A percentile compares a stretch with the other conserved stretches of the same genome.
Evolutionary conservation across 106 monocot species (phyloP).

Genomic region (Platanthera zijinensis): DNA sequence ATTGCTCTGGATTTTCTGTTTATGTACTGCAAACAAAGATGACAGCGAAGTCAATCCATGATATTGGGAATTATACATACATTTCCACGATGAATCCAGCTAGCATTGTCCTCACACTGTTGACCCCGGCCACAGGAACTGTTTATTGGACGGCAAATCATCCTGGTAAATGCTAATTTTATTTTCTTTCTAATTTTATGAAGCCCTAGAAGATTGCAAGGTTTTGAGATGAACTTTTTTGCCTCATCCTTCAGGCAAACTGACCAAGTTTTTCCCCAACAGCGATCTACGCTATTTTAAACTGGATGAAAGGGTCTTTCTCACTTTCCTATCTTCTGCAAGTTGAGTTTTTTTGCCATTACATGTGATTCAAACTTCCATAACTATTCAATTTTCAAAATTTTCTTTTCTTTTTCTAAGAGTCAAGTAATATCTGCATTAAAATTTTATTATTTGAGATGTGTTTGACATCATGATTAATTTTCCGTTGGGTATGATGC

Average conservation of each 20-base stretch:
- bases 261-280: slow-evolving; percentile 40
- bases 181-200: neutral
- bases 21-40: slow-evolving; percentile 55
- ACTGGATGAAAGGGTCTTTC: slow-evolving; percentile 63
- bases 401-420: neutral
- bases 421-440: neutral
- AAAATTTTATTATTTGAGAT: neutral
- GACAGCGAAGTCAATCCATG: slow-evolving; percentile 39
- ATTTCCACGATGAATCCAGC: slow-evolving; percentile 59
- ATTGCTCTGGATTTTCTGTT: slow-evolving; percentile 81
- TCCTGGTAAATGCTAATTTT: slow-evolving; percentile 31
- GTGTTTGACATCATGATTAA: neutral
- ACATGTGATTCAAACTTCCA: neutral
- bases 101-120: slow-evolving; percentile 34
- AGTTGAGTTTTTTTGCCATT: slow-evolving; percentile 31
- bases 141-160: slow-evolving; percentile 56
- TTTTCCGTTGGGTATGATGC: slow-evolving; percentile 12
- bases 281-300: slow-evolving; percentile 53
- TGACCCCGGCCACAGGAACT: slow-evolving; percentile 80
- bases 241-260: slow-evolving; percentile 34
- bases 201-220: neutral
- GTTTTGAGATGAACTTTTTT: neutral
- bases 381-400: neutral
- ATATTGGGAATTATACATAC: slow-evolving; percentile 37
- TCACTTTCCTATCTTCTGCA: slow-evolving; percentile 50